phyloP scores from a whole-genome alignment of 495 filamentous ascomycete species.

The Penicillium psychrofluorescens region DNA sequence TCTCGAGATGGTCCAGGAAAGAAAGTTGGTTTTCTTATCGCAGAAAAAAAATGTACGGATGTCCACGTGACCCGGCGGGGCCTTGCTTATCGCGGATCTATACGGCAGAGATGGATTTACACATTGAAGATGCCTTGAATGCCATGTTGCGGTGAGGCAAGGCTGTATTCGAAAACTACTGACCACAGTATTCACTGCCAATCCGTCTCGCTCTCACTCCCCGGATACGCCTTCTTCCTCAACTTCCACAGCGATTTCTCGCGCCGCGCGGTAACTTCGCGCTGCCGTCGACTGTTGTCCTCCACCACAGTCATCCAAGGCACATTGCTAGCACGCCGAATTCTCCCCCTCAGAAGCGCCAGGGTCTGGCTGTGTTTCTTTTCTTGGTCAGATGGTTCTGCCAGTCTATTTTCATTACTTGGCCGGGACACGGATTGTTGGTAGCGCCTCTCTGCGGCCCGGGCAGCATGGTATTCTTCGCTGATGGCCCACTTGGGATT shows the following conservation, averaged over 20 bases:
- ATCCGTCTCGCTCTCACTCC: slow-evolving; percentile 36
- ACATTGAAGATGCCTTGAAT: too few species aligned
- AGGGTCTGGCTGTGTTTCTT: slow-evolving; percentile 14
- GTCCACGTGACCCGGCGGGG: too few species aligned
- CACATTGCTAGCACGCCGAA: slow-evolving; percentile 32
- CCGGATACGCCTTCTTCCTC: slow-evolving; percentile 37
- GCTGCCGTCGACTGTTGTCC: slow-evolving; percentile 24
- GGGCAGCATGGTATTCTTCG: slow-evolving; percentile 37
- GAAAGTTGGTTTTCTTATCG: neutral
- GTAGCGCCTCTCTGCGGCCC: slow-evolving; percentile 29
- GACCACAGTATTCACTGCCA: slow-evolving; percentile 10
- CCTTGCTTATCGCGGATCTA: too few species aligned
- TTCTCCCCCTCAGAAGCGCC: slow-evolving; percentile 22
- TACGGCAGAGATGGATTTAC: too few species aligned
- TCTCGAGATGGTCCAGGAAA: neutral
- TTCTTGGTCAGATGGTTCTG: slow-evolving; percentile 4
- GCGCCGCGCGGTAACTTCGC: slow-evolving; percentile 22
- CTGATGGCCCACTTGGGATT: slow-evolving; percentile 45
- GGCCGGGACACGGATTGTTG: slow-evolving; percentile 13
- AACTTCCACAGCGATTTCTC: slow-evolving; percentile 39
- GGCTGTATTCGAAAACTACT: neutral
- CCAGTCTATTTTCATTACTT: slow-evolving; percentile 15
- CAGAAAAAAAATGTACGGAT: too few species aligned
- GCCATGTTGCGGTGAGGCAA: neutral
- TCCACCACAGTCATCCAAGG: slow-evolving; percentile 44